Evolutionary conservation across 1,284 basidiomycete genomes (phyloP), one percentile per base, ranked within the genome.

Genomic region (Cryptococcus deneoformans): DNA sequence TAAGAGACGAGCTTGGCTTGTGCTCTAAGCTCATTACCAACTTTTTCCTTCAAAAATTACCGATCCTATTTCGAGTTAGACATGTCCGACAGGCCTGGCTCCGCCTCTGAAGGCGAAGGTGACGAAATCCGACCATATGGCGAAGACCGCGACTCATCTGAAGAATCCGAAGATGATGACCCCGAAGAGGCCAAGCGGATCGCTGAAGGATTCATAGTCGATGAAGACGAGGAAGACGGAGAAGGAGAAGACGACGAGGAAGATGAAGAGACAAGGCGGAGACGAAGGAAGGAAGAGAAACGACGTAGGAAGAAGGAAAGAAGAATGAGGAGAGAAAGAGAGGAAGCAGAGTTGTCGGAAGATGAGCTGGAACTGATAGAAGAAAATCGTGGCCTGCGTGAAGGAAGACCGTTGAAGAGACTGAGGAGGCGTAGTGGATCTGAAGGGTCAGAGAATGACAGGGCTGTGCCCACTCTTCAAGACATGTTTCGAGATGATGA

Each of bases 321-420:
- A 52, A 50, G 55, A 62, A 50, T 59, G 56, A n/a, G 52, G 50
- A 54, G 61, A 14, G 60, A 61, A 11, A 61, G 67, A 51, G 69
- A 64, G 40, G 89, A 80, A 37, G 80, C 97, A 46, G 93, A 96
- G 16, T 52, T 75, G 11, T 71, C 69, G 65, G 95, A 98, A 54
- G 96, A 99, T 70, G 96, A 99, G 72, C 79, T 99, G 54, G 94
- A 95, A 53, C 83, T 99, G 8, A 77, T 99, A 24, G 90, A 91
- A 70, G 96, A 99, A 81, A 99, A 98, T 68, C 92, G 92, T 3
- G 93, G 95, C 8, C 44, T 65, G 20, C 63, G 61, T 80, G 52
- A 61, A 43, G 42, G 51, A 6, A 63, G 72, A 34, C 70, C 72
- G 1, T 53, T 71, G 36, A 73, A 75, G 59, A 57, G 77, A 37